Percentiles rank a stretch among this genome's conserved stretches.
Evolutionary conservation across 352 stramenopile species (phyloP).

Genomic region (Pythium myriotylum): DNA sequence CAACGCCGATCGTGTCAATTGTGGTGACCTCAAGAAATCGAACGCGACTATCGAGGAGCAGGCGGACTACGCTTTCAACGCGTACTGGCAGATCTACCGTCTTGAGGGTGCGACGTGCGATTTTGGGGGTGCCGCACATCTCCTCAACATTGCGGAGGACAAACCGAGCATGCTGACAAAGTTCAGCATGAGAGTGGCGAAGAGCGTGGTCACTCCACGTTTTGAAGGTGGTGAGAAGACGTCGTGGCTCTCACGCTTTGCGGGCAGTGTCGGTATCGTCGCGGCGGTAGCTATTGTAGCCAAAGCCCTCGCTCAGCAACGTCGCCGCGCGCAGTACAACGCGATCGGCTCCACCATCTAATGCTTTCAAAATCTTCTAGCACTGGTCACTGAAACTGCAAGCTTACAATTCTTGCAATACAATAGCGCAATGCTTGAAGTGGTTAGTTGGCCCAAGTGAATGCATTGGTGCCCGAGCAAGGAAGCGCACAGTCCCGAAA

Average conservation of each 20-base stretch:
- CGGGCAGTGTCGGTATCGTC: conserved; percentile 22
- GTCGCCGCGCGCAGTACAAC: conserved; percentile 44
- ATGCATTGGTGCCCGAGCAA: too few relatives aligned
- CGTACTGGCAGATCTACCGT: conserved; percentile 71
- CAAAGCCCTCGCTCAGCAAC: conserved; percentile 27
- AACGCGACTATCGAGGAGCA: conserved; percentile 63
- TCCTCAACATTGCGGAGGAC: conserved; percentile 30
- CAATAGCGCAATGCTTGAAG: too few relatives aligned
- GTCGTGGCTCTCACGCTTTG: conserved; percentile 15
- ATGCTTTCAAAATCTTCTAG: too few relatives aligned
- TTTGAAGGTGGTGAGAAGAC: conserved; percentile 1
- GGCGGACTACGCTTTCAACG: conserved; percentile 72
- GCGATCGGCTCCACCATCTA: too few relatives aligned
- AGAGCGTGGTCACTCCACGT: conserved; percentile 1
- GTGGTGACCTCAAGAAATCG: conserved; percentile 39
- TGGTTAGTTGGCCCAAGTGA: too few relatives aligned
- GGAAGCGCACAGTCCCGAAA: too few relatives aligned
- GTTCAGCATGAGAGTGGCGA: conserved; percentile 7
- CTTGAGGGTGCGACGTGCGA: conserved; percentile 71
- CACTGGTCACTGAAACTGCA: too few relatives aligned
- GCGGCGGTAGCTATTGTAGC: conserved; percentile 14
- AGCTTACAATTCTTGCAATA: too few relatives aligned
- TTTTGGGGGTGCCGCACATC: conserved; percentile 66
- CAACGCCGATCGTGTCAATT: conserved; percentile 52
- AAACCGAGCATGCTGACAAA: neutral